phyloP scores from a whole-genome alignment of 2,329 filamentous ascomycete genomes.

The Venturia aucupariae region DNA sequence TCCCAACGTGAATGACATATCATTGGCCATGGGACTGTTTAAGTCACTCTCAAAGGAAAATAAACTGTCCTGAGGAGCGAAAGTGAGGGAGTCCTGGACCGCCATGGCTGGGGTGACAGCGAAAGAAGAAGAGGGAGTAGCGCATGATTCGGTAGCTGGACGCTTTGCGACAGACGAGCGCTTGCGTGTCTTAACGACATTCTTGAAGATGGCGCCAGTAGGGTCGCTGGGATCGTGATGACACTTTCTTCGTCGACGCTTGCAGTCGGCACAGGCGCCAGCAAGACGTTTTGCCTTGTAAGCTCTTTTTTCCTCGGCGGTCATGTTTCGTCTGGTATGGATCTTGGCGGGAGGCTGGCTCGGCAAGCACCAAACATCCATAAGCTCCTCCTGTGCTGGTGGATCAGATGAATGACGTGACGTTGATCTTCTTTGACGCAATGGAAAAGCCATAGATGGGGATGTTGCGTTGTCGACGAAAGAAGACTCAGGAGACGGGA shows the following conservation, averaged over 20 bases:
- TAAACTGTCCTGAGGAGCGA: neutral
- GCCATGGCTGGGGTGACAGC: neutral
- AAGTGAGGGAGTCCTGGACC: neutral
- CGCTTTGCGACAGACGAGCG: neutral
- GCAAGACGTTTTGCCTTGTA: conserved; percentile 16
- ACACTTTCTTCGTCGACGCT: conserved; percentile 15
- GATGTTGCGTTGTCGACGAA: conserved; percentile 10
- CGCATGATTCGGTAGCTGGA: neutral
- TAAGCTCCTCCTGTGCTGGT: conserved; percentile 14
- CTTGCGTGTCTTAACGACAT: neutral
- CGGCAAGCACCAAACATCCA: conserved; percentile 14
- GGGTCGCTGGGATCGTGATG: neutral
- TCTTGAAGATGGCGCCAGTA: neutral
- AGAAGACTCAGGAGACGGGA: conserved; percentile 14
- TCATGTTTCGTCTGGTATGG: conserved; percentile 14
- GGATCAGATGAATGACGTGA: neutral
- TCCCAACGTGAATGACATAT: neutral
- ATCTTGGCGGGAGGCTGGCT: conserved; percentile 14
- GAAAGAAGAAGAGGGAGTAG: neutral
- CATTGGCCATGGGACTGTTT: neutral
- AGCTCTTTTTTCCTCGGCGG: conserved; percentile 15
- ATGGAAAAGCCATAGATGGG: neutral
- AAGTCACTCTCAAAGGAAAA: neutral
- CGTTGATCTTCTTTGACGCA: neutral
- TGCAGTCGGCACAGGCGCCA: conserved; percentile 16